Evolutionary conservation across 805 yeast genomes (phyloP), one percentile per base, ranked within the genome.

Genomic region (Lipomyces yamadae): DNA sequence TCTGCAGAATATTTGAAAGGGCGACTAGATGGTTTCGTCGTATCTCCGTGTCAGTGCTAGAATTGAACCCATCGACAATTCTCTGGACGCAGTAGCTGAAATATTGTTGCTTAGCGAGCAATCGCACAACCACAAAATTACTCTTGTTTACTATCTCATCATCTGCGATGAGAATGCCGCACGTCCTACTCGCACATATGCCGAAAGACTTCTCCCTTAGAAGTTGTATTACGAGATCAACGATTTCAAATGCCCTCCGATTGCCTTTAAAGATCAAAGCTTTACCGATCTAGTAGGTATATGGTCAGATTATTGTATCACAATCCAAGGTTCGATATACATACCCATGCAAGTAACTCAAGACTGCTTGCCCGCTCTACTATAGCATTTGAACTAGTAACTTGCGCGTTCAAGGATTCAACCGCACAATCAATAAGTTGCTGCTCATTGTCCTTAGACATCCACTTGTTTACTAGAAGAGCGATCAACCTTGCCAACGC

Each of bases 91-190:
- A 79, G 7, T 81, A 78, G 66, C 86, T 85, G 75, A 92, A 91
- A 33, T 91, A 82, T 70, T 87, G 87, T 74, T 95, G 99, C 75
- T 92, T 92, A 81, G 89, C 91, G 32, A 95, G 81, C 56, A 84
- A 76, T 66, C 90, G 84, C 24, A 89, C 84, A 66, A 87, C 85
- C 63, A 89, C 81, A 69, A 86, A 86, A 68, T 82, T 75, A 39
- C 77, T 83, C 72, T 85, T 86, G 57, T 82, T 78, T 63, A 89
- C 85, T 4, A 89, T 78, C 18, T 85, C 84, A 60, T 90, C 82
- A 72, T 91, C 93, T n/a, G 87, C 81, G 37, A 90, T 84, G 24
- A 91, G 74, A 2, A 92, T 81, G 53, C 86, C 90, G 61, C 90
- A 83, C 3, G 88, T 81, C 64, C 80, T 84, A 0, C 92, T 85